Evolutionary conservation across 2,329 filamentous ascomycete genomes (phyloP), one percentile per base, ranked within the genome.

Genomic region (Cryoendolithus antarcticus): DNA sequence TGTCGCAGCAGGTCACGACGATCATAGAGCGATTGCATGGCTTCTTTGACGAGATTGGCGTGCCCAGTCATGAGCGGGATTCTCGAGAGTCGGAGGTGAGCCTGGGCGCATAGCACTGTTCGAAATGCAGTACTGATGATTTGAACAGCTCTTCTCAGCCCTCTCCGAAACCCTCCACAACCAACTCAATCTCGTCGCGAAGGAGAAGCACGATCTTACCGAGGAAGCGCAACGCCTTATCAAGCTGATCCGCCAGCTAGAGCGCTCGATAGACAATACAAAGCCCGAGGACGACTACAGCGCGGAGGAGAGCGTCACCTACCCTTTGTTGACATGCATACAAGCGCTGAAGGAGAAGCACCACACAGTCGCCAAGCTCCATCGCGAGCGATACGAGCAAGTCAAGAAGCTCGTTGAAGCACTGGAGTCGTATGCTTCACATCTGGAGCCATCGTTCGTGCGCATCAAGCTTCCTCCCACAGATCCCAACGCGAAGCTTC

Each of bases 41-140:
- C 48, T 75, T 96, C 42, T 98, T 95, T 56, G 91, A 98, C 61
- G 89, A 98, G 59, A 98, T 98, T 56, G 91, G 91, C 43, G 83
- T 98, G n/a, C 77, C 89, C 21, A 77, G 69, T 55, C 86, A 94
- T 77, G 91, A 96, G 62, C 82, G 91, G 56, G 86, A 96, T 58
- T 72, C 76, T 36, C 75, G 91, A 54, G 89, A 96, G 60, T 75
- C 84, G 58, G 86, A 95, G 77, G 88, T 19, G 15, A 19, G 15
- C 15, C 15, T 19, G 15, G 15, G 15, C 15, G 15, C 15, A 19
- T 19, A 19, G 15, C 15, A 19, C 15, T 19, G 15, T 19, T 19
- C 15, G 15, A 19, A 19, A 19, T 19, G 15, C 15, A 19, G 15
- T 19, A 28, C 12, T 37, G 28, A 32, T 28, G 41, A 37, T 42